phyloP scores from a whole-genome alignment of 2,329 filamentous ascomycete species.

The Fonsecaea nubica region DNA sequence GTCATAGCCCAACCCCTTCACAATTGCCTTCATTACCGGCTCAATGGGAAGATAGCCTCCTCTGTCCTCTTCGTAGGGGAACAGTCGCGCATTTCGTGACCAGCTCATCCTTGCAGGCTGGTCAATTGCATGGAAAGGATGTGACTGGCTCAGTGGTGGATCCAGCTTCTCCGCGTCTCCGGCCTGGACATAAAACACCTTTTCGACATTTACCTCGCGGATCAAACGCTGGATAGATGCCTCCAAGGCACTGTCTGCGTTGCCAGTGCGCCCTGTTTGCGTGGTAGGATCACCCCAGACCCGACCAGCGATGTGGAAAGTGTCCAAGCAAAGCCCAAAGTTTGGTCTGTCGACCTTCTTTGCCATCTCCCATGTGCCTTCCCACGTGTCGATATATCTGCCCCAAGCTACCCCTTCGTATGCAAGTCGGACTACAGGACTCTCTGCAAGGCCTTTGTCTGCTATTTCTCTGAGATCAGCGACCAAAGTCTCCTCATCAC shows the following conservation, averaged over 20 bases:
- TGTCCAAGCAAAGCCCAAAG: slow-evolving; percentile 78
- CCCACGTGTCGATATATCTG: slow-evolving; percentile 72
- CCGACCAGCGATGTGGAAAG: slow-evolving; percentile 75
- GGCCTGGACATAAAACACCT: slow-evolving; percentile 77
- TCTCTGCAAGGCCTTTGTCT: slow-evolving; percentile 66
- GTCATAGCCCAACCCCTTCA: slow-evolving; percentile 68
- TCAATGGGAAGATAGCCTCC: slow-evolving; percentile 72
- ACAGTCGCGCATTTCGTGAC: slow-evolving; percentile 78
- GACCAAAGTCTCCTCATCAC: slow-evolving; percentile 49
- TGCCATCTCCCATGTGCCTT: slow-evolving; percentile 72
- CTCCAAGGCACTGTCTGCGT: slow-evolving; percentile 63
- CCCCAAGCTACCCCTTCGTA: slow-evolving; percentile 78
- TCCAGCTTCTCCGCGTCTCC: slow-evolving; percentile 72
- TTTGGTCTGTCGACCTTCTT: slow-evolving; percentile 69
- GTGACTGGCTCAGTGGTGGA: slow-evolving; percentile 63
- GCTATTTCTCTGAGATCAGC: slow-evolving; percentile 20
- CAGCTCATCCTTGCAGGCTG: slow-evolving; percentile 75
- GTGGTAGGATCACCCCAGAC: slow-evolving; percentile 72
- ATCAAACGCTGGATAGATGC: slow-evolving; percentile 63
- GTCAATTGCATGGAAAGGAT: slow-evolving; percentile 63
- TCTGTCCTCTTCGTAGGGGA: slow-evolving; percentile 66
- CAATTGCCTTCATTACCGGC: slow-evolving; percentile 65
- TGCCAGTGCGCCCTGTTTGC: slow-evolving; percentile 56
- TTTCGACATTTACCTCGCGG: slow-evolving; percentile 63
- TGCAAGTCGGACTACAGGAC: slow-evolving; percentile 68